Conservation (phyloP, 805 yeast genomes). For the Ogataea trehaloabstinens region DNA sequence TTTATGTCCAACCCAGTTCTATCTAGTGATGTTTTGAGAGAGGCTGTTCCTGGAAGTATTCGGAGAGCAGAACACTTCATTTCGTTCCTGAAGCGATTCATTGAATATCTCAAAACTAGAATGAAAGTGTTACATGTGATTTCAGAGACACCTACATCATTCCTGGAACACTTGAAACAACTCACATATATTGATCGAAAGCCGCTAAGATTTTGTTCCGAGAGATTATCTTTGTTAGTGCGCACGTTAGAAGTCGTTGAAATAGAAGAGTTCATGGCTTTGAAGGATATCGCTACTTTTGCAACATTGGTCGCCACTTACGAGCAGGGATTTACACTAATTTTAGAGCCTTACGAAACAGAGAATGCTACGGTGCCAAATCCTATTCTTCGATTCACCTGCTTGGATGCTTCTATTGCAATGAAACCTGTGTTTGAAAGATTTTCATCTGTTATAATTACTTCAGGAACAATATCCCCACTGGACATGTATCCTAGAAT, state of each 20-base stretch:
- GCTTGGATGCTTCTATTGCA: constrained; percentile 97
- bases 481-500: constrained; percentile 97
- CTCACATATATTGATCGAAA: constrained; percentile 89
- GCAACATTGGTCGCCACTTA: constrained; percentile 95
- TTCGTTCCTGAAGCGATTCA: constrained; percentile 86
- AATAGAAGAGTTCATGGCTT: constrained; percentile 87
- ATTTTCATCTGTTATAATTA: constrained; percentile 87
- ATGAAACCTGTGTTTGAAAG: constrained; percentile 95
- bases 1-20: constrained; percentile 87
- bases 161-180: constrained; percentile 88
- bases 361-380: constrained; percentile 94
- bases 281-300: constrained; percentile 94
- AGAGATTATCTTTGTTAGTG: constrained; percentile 82
- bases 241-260: constrained; percentile 84
- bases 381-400: constrained; percentile 89
- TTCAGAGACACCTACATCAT: constrained; percentile 95
- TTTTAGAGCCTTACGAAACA: constrained; percentile 93
- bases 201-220: constrained; percentile 90
- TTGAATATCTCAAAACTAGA: constrained; percentile 92
- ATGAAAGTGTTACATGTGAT: constrained; percentile 97
- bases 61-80: constrained; percentile 96
- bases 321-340: constrained; percentile 87
- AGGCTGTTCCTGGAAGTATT: constrained; percentile 96
- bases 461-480: constrained; percentile 98
- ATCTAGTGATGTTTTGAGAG: constrained; percentile 80